Evolutionary conservation across 2,329 filamentous ascomycete genomes (phyloP).

Genomic region (Iodosphaeria phyllophila): DNA sequence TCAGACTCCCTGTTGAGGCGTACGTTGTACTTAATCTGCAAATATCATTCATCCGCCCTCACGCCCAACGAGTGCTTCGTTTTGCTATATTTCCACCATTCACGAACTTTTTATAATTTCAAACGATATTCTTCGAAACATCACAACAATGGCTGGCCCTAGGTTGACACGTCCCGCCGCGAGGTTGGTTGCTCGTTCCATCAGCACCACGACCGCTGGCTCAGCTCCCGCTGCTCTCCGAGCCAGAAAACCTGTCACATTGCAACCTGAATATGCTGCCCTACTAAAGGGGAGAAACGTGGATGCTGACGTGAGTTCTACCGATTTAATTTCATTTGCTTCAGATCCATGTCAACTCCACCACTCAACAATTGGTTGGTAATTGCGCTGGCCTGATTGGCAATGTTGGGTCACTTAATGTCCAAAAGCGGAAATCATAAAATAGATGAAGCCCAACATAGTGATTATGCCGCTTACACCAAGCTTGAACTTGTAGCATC

Average conservation of each 20-base stretch:
- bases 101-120: too few species aligned
- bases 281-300: conserved; percentile 15
- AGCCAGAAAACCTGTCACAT: conserved; percentile 10
- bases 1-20: too few species aligned
- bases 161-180: conserved; percentile 13
- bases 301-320: conserved; percentile 13
- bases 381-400: background rate
- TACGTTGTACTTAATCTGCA: too few species aligned
- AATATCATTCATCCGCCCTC: too few species aligned
- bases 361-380: background rate
- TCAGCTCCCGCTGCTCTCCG: conserved; percentile 7
- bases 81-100: too few species aligned
- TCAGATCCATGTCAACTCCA: background rate
- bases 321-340: background rate
- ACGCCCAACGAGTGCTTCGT: too few species aligned
- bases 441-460: background rate
- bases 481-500: conserved; percentile 5
- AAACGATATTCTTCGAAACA: too few species aligned
- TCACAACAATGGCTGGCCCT: conserved; percentile 11
- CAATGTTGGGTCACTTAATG: background rate
- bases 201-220: conserved; percentile 10
- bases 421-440: background rate
- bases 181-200: conserved; percentile 12
- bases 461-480: background rate
- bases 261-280: conserved; percentile 16